Evolutionary conservation across 768 basidiomycete species (phyloP), one percentile per base, ranked within the genome.

Genomic region (Boletus vinaceobasis): DNA sequence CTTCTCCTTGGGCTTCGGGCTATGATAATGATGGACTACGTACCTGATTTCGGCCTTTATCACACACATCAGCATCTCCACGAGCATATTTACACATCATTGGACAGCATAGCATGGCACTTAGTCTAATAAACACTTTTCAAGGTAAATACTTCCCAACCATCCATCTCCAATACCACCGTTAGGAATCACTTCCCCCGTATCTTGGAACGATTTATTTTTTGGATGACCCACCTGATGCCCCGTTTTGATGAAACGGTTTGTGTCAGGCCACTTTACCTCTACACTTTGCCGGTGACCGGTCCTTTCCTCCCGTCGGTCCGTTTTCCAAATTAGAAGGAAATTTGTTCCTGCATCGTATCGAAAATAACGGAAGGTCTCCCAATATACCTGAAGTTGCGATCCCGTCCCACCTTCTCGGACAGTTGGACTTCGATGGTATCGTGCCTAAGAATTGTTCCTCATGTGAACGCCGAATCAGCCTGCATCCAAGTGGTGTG

Each of bases 51-150:
- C 44, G 39, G 5, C 39, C 11, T 51, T 53, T 49, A 47, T 58
- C 51, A 39, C 50, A 21, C 23, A 23, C 23, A 23, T 23, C 55
- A 52, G n/a, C 50, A 63, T 58, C 36, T 58, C 35, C 55, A 56
- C 55, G 43, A 58, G 37, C 57, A 67, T 40, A 48, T 39, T 54
- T 56, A 39, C 63, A 57, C 48, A 50, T 60, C 59, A 63, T 55
- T 48, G 55, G 64, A 68, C 66, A 63, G 46, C 57, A 65, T 65
- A 40, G 46, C 59, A 61, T 21, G 31, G 8, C 46, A 66, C 37
- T 60, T 55, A 27, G 38, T 45, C 35, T 53, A 49, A 55, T 60
- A 23, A 23, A 46, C 51, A 68, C 51, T 27, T 21, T 43, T 48
- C 58, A 52, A 59, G 57, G 52, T 55, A 36, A 52, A 58, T 43